A percentile compares a stretch with the other conserved stretches of the same genome.
Evolutionary conservation across 371 early-diverging fungal genomes (phyloP).

Genomic region (Syncephalastrum sp.): DNA sequence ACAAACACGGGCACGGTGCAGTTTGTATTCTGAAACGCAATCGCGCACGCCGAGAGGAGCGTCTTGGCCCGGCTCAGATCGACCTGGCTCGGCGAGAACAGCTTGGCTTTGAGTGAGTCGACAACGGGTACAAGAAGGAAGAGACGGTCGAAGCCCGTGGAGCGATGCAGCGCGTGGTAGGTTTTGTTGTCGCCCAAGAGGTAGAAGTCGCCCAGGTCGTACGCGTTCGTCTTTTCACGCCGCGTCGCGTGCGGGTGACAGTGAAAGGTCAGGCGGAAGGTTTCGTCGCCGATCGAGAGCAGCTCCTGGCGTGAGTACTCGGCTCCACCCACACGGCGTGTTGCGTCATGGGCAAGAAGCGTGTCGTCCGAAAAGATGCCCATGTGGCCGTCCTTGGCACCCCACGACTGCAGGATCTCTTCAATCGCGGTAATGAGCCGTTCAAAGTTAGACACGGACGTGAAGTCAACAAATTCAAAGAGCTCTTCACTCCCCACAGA

Average conservation of each 20-base stretch:
- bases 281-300: constrained; percentile 40
- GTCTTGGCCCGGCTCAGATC: constrained; percentile 66
- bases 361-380: constrained; percentile 49
- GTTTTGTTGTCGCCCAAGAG: constrained; percentile 19
- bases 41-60: constrained; percentile 68
- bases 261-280: constrained; percentile 45
- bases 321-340: background rate
- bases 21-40: constrained; percentile 71
- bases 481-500: constrained; percentile 43
- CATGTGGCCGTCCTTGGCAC: constrained; percentile 44
- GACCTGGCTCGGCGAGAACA: constrained; percentile 32
- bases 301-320: constrained; percentile 33
- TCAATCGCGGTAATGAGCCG: constrained; percentile 60
- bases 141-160: constrained; percentile 54
- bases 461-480: constrained; percentile 77
- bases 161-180: constrained; percentile 66
- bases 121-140: constrained; percentile 44
- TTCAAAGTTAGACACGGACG: constrained; percentile 67
- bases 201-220: constrained; percentile 29
- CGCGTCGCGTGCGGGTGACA: constrained; percentile 31
- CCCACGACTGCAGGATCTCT: constrained; percentile 52
- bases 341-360: constrained; percentile 4
- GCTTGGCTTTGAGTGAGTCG: constrained; percentile 31
- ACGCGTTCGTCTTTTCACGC: constrained; percentile 6
- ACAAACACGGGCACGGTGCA: constrained; percentile 78